Conservation (phyloP, 345 rosid species). For the Turnera subulata region DNA sequence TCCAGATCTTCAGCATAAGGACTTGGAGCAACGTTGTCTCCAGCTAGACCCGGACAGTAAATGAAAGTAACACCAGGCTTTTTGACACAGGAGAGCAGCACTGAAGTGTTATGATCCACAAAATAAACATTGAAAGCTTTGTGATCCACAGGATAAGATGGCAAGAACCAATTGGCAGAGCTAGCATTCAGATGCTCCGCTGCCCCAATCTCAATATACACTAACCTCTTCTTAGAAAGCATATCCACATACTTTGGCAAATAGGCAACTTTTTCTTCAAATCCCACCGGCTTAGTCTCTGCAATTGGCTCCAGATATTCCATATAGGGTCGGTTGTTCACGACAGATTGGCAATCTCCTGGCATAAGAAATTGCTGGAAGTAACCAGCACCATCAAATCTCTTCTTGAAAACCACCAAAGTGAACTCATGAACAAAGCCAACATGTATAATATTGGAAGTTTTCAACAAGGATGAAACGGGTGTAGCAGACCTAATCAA, state of each 20-base stretch:
- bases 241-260: slow-evolving; percentile 60
- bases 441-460: slow-evolving; percentile 63
- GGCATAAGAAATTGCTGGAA: slow-evolving; percentile 53
- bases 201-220: slow-evolving; percentile 65
- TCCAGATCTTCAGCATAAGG: slow-evolving; percentile 35
- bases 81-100: slow-evolving; percentile 61
- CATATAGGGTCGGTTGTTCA: slow-evolving; percentile 41
- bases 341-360: slow-evolving; percentile 49
- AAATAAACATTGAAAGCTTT: slow-evolving; percentile 58
- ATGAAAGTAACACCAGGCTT: slow-evolving; percentile 68
- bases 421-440: slow-evolving; percentile 49
- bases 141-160: slow-evolving; percentile 55
- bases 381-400: slow-evolving; percentile 27
- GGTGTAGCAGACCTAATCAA: slow-evolving; percentile 74
- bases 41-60: slow-evolving; percentile 74
- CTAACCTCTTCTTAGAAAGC: slow-evolving; percentile 44
- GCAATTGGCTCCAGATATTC: slow-evolving; percentile 58
- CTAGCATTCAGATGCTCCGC: slow-evolving; percentile 50
- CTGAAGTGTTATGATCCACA: slow-evolving; percentile 76
- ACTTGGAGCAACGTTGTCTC: slow-evolving; percentile 18
- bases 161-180: slow-evolving; percentile 53
- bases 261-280: slow-evolving; percentile 42
- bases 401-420: slow-evolving; percentile 69
- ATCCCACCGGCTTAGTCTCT: slow-evolving; percentile 34
- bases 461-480: slow-evolving; percentile 60